phyloP scores from a whole-genome alignment of 2,329 filamentous ascomycete genomes.

The Endoconidiophora polonica region DNA sequence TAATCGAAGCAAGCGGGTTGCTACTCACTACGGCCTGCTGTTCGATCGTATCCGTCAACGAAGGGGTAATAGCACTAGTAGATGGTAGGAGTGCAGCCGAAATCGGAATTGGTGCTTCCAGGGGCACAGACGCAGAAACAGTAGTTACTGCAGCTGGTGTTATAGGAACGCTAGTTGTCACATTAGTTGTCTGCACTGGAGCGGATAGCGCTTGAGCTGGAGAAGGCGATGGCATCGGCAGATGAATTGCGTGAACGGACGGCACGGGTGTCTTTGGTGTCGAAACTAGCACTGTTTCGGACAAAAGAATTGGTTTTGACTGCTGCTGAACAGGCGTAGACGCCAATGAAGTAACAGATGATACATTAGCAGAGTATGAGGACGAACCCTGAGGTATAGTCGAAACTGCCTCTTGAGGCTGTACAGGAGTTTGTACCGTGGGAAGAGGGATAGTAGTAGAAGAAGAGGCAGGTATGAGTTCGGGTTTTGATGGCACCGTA shows the following conservation, averaged over 20 bases:
- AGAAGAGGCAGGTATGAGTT: too few species aligned
- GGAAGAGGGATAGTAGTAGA: too few species aligned
- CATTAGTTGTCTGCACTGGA: not conserved
- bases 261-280: not conserved
- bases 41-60: not conserved
- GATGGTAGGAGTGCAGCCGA: slow-evolving; percentile 1
- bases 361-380: too few species aligned
- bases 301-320: not conserved
- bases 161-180: not conserved
- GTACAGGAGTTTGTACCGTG: too few species aligned
- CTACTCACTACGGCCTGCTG: not conserved
- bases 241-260: slow-evolving; percentile 2
- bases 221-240: not conserved
- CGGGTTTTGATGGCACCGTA: too few species aligned
- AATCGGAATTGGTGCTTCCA: slow-evolving; percentile 8
- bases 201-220: not conserved
- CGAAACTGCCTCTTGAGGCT: too few species aligned
- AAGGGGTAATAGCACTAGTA: not conserved
- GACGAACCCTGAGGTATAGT: too few species aligned
- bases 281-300: not conserved
- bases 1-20: slow-evolving; percentile 2
- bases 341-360: not conserved
- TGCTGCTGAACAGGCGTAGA: not conserved
- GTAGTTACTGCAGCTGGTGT: slow-evolving; percentile 4
- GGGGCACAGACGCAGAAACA: slow-evolving; percentile 7